A percentile compares a stretch with the other conserved stretches of the same genome.
Conservation (phyloP, 169 alveolate genomes). For the Plasmodium coatneyi region DNA sequence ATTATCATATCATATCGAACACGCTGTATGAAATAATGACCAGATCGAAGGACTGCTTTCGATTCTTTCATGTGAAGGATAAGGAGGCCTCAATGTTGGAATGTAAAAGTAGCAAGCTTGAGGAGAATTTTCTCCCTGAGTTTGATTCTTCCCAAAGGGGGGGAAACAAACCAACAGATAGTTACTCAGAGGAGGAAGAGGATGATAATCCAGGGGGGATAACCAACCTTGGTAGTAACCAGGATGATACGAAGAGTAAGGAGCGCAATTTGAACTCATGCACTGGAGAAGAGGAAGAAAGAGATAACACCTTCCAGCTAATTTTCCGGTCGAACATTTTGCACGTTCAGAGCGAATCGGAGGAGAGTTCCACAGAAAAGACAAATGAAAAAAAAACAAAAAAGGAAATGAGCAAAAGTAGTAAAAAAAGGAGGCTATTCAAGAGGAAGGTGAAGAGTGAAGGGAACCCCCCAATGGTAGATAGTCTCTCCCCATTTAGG, state of each 20-base stretch:
- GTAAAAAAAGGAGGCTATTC: background rate
- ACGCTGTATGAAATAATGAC: conserved; percentile 26
- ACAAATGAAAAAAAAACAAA: background rate
- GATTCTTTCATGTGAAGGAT: conserved; percentile 18
- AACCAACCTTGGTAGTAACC: background rate
- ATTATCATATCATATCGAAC: conserved; percentile 35
- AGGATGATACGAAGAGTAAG: background rate
- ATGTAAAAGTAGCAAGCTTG: background rate
- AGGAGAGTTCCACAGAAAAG: background rate
- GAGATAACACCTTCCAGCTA: background rate
- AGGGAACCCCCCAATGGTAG: background rate
- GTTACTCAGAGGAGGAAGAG: background rate
- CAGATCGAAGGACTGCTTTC: conserved; percentile 6
- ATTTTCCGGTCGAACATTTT: background rate
- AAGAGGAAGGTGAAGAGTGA: background rate
- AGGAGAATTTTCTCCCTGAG: background rate
- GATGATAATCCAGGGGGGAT: background rate
- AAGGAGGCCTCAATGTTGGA: background rate
- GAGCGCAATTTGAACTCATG: background rate
- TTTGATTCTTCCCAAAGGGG: background rate
- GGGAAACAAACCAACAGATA: background rate
- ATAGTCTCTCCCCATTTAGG: background rate
- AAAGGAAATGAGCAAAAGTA: background rate
- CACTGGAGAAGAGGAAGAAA: background rate
- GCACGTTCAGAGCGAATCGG: conserved; percentile 8